Evolutionary conservation across 2,329 filamentous ascomycete species (phyloP), one percentile per base, ranked within the genome.

Genomic region (Helotiales sp.): DNA sequence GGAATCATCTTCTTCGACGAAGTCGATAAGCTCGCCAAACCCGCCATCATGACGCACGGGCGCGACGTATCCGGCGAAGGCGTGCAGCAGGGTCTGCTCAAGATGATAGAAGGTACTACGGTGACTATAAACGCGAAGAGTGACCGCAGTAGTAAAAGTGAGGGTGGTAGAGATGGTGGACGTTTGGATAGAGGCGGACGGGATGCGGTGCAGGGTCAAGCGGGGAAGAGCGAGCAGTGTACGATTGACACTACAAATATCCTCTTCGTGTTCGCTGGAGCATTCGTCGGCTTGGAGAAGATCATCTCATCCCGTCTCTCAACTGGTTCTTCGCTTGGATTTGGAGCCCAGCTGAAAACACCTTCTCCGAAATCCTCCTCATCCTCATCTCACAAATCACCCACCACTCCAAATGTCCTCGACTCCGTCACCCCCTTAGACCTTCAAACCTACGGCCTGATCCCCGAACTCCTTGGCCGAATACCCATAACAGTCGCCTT

Each of bases 1-100:
- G 96, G 96, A 5, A 98, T 99, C 64, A 93, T 99, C 55, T 96
- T 97, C 64, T 84, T 99, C 22, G 96, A 99, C 74, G 96, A 99
- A 80, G 93, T 99, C 64, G 96, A 99, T 82, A 99, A 99, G 81
- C 94, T 98, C 66, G 94, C 96, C 1, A 92, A 92, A 43, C 89
- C 93, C 28, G 95, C 96, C 77, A 91, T 94, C 43, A 74, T 77
- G 70, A 77, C 75, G 1, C 93, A 97, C 68, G 95, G 94, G 22
- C 92, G 96, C 73, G 96, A 99, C 76, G 96, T 99, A 2, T 92
- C 94, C 20, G 96, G 96, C 24, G 96, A 98, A 82, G 96, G 96
- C 62, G 96, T 98, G 0, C 96, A 99, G 76, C 96, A 99, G 80
- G 95, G 96, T 6, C 83, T 99, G 5, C 81, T 99, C 34, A 98